These are phyloP conservation scores for Pascua guehoae DNA, from an alignment of 1,284 basidiomycete species.

Conservation along the genomic window DNA sequence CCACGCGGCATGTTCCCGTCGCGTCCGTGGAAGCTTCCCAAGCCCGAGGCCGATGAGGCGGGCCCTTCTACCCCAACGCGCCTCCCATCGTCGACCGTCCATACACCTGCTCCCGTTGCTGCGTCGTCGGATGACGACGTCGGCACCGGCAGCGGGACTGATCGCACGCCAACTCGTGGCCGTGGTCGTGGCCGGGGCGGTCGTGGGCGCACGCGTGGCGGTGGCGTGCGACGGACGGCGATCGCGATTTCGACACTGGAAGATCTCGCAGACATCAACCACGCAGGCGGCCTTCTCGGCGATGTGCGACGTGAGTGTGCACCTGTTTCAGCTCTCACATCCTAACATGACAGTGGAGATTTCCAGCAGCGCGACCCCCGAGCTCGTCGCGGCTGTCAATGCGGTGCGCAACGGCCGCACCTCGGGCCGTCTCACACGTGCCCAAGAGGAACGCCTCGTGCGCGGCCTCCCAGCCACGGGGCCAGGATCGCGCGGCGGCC, in stretches of 20 bases:
- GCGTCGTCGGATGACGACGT: neutral
- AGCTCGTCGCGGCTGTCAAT: constrained; percentile 13
- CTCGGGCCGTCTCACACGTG: constrained; percentile 8
- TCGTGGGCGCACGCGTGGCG: constrained; percentile 1
- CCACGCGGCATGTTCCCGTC: constrained; percentile 14
- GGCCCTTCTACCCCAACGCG: too few species aligned
- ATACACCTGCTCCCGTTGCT: neutral
- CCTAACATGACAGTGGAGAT: constrained; percentile 13
- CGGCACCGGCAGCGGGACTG: neutral
- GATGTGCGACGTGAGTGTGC: constrained; percentile 13
- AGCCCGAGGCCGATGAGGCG: neutral
- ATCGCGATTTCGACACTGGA: constrained; percentile 8
- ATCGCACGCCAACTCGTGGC: neutral
- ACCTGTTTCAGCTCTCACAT: neutral
- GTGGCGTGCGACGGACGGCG: constrained; percentile 1
- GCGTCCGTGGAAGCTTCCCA: constrained; percentile 1
- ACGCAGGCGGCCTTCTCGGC: constrained; percentile 11
- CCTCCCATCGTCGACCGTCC: too few species aligned
- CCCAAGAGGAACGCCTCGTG: constrained; percentile 19
- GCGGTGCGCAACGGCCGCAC: constrained; percentile 12
- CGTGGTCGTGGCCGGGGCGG: neutral
- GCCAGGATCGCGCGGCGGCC: constrained; percentile 15
- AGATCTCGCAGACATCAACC: constrained; percentile 18
- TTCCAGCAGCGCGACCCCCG: constrained; percentile 9
- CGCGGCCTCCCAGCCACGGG: constrained; percentile 14